phyloP scores from a whole-genome alignment of 2,329 filamentous ascomycete genomes.

The Diplodia corticola region DNA sequence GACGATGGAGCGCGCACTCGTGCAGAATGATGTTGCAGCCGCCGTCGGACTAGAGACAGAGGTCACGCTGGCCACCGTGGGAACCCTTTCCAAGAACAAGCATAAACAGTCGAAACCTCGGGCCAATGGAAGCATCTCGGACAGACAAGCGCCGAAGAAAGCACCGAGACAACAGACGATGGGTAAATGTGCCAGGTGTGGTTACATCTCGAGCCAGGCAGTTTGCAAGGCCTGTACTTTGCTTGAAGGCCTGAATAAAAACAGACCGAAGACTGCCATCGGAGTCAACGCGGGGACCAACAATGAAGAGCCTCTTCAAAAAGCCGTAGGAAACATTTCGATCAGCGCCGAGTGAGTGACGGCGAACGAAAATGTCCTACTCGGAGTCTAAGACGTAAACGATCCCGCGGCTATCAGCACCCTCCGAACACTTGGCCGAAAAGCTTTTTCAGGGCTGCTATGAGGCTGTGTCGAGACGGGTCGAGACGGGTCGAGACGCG shows the following conservation, averaged over 20 bases:
- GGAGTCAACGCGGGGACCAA: conserved; percentile 28
- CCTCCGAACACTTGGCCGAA: background rate
- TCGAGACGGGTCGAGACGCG: too few species aligned
- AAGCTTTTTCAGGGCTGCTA: background rate
- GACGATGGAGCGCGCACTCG: conserved; percentile 73
- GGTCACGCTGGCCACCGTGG: conserved; percentile 17
- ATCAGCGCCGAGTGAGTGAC: conserved; percentile 7
- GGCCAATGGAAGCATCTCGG: conserved; percentile 25
- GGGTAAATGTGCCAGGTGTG: conserved; percentile 81
- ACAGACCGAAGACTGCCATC: conserved; percentile 45
- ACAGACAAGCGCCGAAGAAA: conserved; percentile 31
- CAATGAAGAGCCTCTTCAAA: background rate
- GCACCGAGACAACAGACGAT: conserved; percentile 65
- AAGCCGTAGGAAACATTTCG: conserved; percentile 1
- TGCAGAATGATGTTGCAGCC: conserved; percentile 59
- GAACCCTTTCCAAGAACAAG: conserved; percentile 27
- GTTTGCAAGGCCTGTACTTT: conserved; percentile 93
- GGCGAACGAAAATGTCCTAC: background rate
- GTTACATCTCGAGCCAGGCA: conserved; percentile 91
- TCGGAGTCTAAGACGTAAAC: background rate
- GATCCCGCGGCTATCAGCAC: background rate
- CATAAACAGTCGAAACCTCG: conserved; percentile 24
- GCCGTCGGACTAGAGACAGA: conserved; percentile 40
- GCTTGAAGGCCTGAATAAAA: conserved; percentile 87
- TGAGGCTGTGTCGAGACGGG: background rate